These are phyloP conservation scores for Kazachstania africana DNA, from an alignment of 805 yeast genomes.

Conservation along the genomic window DNA sequence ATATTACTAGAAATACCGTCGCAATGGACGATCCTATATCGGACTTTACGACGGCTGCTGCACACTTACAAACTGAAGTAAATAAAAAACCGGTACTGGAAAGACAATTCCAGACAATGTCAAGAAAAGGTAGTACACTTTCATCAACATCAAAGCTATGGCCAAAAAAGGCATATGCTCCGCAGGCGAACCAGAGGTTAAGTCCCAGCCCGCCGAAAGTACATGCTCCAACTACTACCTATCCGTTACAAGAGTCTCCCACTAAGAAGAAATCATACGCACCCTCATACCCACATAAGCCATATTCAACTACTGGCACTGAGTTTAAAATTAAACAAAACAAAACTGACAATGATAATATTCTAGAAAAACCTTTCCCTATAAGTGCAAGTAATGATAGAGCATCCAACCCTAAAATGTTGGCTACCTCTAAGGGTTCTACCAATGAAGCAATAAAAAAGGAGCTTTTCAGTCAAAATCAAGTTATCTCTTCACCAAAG, in stretches of 20 bases:
- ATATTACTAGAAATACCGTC: slow-evolving; percentile 10
- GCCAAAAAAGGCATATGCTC: slow-evolving; percentile 8
- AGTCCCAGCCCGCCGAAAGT: slow-evolving; percentile 5
- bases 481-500: too few relatives aligned
- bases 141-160: slow-evolving; percentile 1
- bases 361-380: too few relatives aligned
- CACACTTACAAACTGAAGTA: slow-evolving; percentile 6
- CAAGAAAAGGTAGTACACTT: slow-evolving; percentile 1
- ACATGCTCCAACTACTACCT: slow-evolving; percentile 3
- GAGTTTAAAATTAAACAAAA: too few relatives aligned
- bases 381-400: too few relatives aligned
- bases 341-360: too few relatives aligned
- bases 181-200: slow-evolving; percentile 1
- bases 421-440: too few relatives aligned
- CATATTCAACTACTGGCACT: too few relatives aligned
- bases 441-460: too few relatives aligned
- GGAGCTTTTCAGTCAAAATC: too few relatives aligned
- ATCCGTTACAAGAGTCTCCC: slow-evolving; percentile 2
- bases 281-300: neutral
- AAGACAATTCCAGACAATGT: neutral
- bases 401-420: too few relatives aligned
- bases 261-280: neutral
- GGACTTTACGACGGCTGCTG: slow-evolving; percentile 23
- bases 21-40: neutral
- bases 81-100: too few relatives aligned